Evolutionary conservation across 2,329 filamentous ascomycete species (phyloP), one percentile per base, ranked within the genome.

Genomic region (Daldinia eschscholtzii): DNA sequence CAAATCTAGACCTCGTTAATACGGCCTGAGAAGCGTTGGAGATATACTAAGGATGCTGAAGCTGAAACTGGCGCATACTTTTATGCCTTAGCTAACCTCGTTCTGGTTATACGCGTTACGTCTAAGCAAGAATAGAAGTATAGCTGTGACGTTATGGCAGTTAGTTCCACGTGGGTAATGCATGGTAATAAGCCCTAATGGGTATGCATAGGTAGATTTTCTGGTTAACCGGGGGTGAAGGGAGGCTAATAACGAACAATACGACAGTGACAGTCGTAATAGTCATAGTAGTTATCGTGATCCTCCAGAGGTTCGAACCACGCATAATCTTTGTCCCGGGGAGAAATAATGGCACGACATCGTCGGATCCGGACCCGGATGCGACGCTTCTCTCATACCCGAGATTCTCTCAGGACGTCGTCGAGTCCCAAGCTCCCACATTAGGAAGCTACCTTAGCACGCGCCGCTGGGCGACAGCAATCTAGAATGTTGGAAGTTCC

Each of bases 341-440:
- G 23, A 12, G 44, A 6, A 48, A 6, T 3, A 15, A n/a, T 30
- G 26, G 46, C 23, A 50, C 46, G 23, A 50, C 26, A 23, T 50
- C 46, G 23, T 50, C 46, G 46, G 46, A 50, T 6, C 46, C 46
- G 46, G 46, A 23, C 46, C 46, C 46, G 46, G 46, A 50, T 50
- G 23, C 46, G 46, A 50, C 18, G 44, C 20, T 48, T 26, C 20
- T 23, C 18, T 50, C 13, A 26, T 26, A 50, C 15, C 46, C 46
- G 26, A 28, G 23, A 50, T 28, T 28, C 46, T 23, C 10, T 23
- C 26, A 7, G 46, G 46, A n/a, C 23, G 26, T 15, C 46, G 26
- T 50, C 23, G n/a, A 50, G 46, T 30, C 46, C 26, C 6, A 28
- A 50, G 13, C 6, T n/a, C 23, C 26, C 23, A 12, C 10, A 50